Evolutionary conservation across 202 grass and related monocot species (phyloP).

Genomic region (Sporobolus alterniflorus): DNA sequence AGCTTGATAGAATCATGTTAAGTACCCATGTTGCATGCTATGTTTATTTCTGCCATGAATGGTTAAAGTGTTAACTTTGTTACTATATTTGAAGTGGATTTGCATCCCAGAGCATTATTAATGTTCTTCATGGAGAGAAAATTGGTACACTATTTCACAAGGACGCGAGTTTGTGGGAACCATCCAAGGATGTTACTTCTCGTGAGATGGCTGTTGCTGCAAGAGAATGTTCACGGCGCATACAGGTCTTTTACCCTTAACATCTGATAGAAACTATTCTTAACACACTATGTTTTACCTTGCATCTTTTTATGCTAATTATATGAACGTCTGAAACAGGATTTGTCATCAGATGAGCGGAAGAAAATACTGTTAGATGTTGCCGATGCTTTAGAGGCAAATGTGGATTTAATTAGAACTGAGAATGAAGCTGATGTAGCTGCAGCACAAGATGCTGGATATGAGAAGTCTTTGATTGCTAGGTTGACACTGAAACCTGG

Average conservation of each 20-base stretch:
- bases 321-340: conserved; percentile 48
- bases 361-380: conserved; percentile 86
- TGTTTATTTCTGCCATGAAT: conserved; percentile 8
- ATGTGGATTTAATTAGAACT: conserved; percentile 68
- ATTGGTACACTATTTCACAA: conserved; percentile 96
- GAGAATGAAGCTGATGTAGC: conserved; percentile 92
- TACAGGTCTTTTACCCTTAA: conserved; percentile 56
- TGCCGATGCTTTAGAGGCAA: conserved; percentile 85
- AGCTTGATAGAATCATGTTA: neutral
- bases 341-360: conserved; percentile 79
- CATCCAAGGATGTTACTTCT: conserved; percentile 56
- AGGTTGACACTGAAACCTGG: conserved; percentile 85
- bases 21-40: neutral
- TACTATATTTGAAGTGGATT: conserved; percentile 76
- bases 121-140: conserved; percentile 91
- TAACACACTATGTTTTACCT: neutral
- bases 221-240: conserved; percentile 75
- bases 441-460: conserved; percentile 72
- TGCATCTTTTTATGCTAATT: neutral
- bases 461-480: conserved; percentile 78
- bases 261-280: neutral
- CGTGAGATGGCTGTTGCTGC: conserved; percentile 87
- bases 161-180: conserved; percentile 63
- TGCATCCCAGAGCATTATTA: conserved; percentile 69
- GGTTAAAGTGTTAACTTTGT: conserved; percentile 11